Evolutionary conservation across 805 yeast species (phyloP).

Genomic region (Starmerella apicola): DNA sequence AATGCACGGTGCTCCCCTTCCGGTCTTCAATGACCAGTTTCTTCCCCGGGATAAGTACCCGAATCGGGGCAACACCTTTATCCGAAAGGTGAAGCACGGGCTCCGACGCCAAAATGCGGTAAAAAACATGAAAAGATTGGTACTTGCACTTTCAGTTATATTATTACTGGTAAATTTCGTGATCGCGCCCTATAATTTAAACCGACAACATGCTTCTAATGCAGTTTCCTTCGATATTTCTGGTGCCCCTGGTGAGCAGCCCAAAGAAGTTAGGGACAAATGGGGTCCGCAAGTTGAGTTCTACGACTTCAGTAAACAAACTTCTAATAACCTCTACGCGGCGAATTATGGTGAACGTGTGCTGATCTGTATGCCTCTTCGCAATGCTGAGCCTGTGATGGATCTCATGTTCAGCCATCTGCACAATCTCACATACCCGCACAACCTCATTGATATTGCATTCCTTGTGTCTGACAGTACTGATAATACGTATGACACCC

Average conservation of each 20-base stretch:
- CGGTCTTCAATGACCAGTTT: constrained; percentile 17
- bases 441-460: constrained; percentile 60
- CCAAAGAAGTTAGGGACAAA: not conserved
- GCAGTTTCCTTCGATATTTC: not conserved
- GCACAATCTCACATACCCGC: constrained; percentile 65
- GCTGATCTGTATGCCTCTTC: constrained; percentile 71
- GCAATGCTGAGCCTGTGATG: constrained; percentile 80
- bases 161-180: constrained; percentile 6
- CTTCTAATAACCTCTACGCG: constrained; percentile 10
- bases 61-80: constrained; percentile 1
- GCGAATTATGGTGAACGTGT: constrained; percentile 53
- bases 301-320: constrained; percentile 42
- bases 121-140: constrained; percentile 5
- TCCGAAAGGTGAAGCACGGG: constrained; percentile 9
- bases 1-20: constrained; percentile 21
- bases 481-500: constrained; percentile 47
- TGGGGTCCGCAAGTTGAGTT: constrained; percentile 36
- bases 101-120: constrained; percentile 9
- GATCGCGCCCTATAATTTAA: constrained; percentile 5
- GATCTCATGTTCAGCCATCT: constrained; percentile 78
- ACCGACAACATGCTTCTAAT: too few species aligned
- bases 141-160: constrained; percentile 4
- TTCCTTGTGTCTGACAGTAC: constrained; percentile 80
- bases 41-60: constrained; percentile 13
- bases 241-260: constrained; percentile 1